These are phyloP conservation scores for Codiaeum variegatum DNA, from an alignment of 441 rosid genomes.

Conservation along the genomic window DNA sequence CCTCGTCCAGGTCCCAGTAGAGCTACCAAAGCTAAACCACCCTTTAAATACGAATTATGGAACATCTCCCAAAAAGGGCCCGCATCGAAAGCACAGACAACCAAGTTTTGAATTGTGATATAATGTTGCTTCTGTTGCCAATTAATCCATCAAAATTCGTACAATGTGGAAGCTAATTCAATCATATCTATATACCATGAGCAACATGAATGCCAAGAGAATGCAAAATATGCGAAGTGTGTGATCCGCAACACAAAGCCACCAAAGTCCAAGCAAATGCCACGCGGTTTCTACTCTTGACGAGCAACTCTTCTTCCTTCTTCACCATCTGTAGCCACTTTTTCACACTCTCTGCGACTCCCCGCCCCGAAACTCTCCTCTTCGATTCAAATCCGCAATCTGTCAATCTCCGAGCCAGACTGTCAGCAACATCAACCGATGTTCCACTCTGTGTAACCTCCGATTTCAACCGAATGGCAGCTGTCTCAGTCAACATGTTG, in stretches of 20 bases:
- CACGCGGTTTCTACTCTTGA: slow-evolving; percentile 74
- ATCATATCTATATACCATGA: slow-evolving; percentile 45
- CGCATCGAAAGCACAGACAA: slow-evolving; percentile 27
- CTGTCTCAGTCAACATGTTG: slow-evolving; percentile 87
- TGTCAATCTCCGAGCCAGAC: slow-evolving; percentile 64
- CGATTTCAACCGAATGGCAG: slow-evolving; percentile 62
- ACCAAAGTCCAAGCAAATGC: slow-evolving; percentile 91
- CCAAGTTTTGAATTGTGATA: slow-evolving; percentile 5
- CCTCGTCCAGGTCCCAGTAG: slow-evolving; percentile 96
- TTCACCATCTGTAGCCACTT: slow-evolving; percentile 72
- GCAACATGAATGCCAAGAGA: slow-evolving; percentile 79
- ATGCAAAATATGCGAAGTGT: slow-evolving; percentile 80
- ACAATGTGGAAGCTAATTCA: neutral
- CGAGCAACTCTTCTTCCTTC: slow-evolving; percentile 71
- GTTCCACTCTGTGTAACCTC: slow-evolving; percentile 28
- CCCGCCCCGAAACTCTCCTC: slow-evolving; percentile 63
- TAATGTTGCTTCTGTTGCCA: neutral
- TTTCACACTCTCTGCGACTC: slow-evolving; percentile 64
- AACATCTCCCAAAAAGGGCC: slow-evolving; percentile 68
- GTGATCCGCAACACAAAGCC: slow-evolving; percentile 93
- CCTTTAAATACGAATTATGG: slow-evolving; percentile 85
- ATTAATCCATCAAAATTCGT: neutral
- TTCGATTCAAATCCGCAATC: slow-evolving; percentile 78
- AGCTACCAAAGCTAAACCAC: slow-evolving; percentile 77
- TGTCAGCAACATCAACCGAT: slow-evolving; percentile 42